phyloP scores from a whole-genome alignment of 2,329 filamentous ascomycete genomes.

The Colletotrichum liriopes region DNA sequence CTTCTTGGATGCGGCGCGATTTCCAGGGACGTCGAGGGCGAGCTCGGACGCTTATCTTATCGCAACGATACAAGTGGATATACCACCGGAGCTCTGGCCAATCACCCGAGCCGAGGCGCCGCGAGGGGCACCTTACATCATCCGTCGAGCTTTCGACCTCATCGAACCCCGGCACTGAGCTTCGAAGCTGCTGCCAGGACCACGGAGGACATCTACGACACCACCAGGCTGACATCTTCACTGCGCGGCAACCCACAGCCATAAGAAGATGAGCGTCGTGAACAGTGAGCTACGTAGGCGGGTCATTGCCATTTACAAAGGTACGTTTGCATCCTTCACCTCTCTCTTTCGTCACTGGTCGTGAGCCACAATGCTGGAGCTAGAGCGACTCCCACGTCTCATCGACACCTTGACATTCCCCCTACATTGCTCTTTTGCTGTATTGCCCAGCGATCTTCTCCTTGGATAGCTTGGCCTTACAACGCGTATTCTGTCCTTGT shows the following conservation, averaged over 20 bases:
- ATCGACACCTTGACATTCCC: neutral
- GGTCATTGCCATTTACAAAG: slow-evolving; percentile 92
- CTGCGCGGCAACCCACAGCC: too few relatives aligned
- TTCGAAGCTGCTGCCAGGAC: neutral
- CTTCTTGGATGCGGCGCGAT: neutral
- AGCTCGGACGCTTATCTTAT: neutral
- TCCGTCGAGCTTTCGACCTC: slow-evolving; percentile 18
- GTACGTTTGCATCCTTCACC: slow-evolving; percentile 56
- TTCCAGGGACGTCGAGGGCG: neutral
- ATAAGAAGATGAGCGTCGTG: slow-evolving; percentile 42
- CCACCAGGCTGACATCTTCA: too few relatives aligned
- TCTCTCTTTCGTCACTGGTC: neutral
- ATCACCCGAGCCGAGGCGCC: neutral
- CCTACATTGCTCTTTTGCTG: neutral
- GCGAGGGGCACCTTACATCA: slow-evolving; percentile 18
- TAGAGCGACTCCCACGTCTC: neutral
- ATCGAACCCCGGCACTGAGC: slow-evolving; percentile 5
- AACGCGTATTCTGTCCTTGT: too few relatives aligned
- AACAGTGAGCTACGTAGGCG: slow-evolving; percentile 78
- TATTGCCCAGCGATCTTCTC: too few relatives aligned
- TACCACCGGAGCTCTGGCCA: neutral
- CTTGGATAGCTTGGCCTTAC: too few relatives aligned
- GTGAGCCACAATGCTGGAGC: too few relatives aligned
- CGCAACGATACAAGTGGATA: neutral
- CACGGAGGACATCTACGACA: neutral